Evolutionary conservation across 2,329 filamentous ascomycete species (phyloP).

Genomic region (Fusarium sublunatum): DNA sequence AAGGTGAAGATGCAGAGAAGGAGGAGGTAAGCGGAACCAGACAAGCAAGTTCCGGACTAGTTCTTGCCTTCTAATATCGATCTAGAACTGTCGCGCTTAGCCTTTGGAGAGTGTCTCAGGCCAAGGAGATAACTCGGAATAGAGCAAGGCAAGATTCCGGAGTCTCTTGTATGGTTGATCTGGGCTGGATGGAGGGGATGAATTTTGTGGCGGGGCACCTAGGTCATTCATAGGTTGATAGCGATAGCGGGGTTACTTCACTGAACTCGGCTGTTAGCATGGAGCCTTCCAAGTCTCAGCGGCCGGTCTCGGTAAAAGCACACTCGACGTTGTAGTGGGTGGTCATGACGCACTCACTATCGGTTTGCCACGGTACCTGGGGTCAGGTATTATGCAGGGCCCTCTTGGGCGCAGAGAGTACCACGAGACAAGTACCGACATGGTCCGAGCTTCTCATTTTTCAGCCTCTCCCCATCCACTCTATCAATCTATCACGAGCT

Average conservation of each 20-base stretch:
- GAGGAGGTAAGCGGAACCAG: slow-evolving; percentile 6
- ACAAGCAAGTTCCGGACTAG: slow-evolving; percentile 1
- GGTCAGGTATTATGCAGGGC: slow-evolving; percentile 32
- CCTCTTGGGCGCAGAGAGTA: slow-evolving; percentile 18
- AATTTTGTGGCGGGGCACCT: slow-evolving; percentile 48
- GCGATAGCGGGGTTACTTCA: slow-evolving; percentile 37
- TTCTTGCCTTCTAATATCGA: slow-evolving; percentile 16
- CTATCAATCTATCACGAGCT: slow-evolving; percentile 2
- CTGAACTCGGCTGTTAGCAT: neutral
- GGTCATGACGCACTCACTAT: slow-evolving; percentile 35
- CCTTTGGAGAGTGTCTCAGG: slow-evolving; percentile 5
- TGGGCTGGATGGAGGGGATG: slow-evolving; percentile 27
- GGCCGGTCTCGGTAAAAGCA: slow-evolving; percentile 36
- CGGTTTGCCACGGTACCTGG: slow-evolving; percentile 31
- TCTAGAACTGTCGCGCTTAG: slow-evolving; percentile 8
- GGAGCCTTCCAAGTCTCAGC: neutral
- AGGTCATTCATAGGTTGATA: neutral
- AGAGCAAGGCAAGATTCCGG: slow-evolving; percentile 20
- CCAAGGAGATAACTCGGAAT: slow-evolving; percentile 38
- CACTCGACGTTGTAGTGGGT: slow-evolving; percentile 4
- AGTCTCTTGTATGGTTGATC: slow-evolving; percentile 19
- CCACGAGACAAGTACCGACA: slow-evolving; percentile 35
- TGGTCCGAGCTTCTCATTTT: slow-evolving; percentile 41
- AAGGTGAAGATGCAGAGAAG: slow-evolving; percentile 1
- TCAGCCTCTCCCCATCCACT: slow-evolving; percentile 3